These are phyloP conservation scores for Aureobasidium vineae DNA, from an alignment of 2,329 filamentous ascomycete genomes.

Conservation along the genomic window DNA sequence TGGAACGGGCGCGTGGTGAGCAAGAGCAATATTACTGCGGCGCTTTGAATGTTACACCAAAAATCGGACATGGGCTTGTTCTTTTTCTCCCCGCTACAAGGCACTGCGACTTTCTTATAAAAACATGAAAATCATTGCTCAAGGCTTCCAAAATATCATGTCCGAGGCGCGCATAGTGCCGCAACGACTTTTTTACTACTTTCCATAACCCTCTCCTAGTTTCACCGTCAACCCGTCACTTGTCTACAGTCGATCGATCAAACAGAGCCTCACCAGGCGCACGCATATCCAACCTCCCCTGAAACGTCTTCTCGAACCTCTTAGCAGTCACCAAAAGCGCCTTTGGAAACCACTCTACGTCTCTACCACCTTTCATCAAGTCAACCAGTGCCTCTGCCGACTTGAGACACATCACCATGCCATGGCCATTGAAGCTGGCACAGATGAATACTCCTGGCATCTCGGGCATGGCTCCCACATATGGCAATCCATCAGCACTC, in stretches of 20 bases:
- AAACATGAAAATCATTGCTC: conserved; percentile 27
- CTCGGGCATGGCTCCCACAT: conserved; percentile 47
- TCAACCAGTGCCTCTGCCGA: conserved; percentile 57
- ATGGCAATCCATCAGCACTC: conserved; percentile 52
- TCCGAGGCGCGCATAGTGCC: conserved; percentile 27
- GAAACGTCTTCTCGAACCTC: conserved; percentile 36
- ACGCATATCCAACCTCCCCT: conserved; percentile 29
- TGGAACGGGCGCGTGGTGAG: conserved; percentile 25
- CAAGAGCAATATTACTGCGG: conserved; percentile 24
- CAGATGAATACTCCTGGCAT: conserved; percentile 53
- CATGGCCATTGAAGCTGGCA: conserved; percentile 64
- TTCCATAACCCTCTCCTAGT: not conserved
- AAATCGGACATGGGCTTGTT: conserved; percentile 26
- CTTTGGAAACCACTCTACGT: conserved; percentile 53
- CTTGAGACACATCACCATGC: conserved; percentile 42
- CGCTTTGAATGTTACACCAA: conserved; percentile 25
- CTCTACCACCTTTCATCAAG: conserved; percentile 47
- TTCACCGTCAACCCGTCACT: not conserved
- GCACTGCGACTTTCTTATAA: conserved; percentile 25
- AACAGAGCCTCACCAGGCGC: conserved; percentile 27
- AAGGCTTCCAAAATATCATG: conserved; percentile 24
- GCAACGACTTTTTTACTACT: conserved; percentile 21
- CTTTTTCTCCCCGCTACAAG: conserved; percentile 19
- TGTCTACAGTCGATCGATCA: conserved; percentile 9
- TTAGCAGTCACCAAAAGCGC: conserved; percentile 51